Base-by-base conservation (phyloP, 1,284 basidiomycete genomes). In the Cutaneotrichosporon sp. region DNA sequence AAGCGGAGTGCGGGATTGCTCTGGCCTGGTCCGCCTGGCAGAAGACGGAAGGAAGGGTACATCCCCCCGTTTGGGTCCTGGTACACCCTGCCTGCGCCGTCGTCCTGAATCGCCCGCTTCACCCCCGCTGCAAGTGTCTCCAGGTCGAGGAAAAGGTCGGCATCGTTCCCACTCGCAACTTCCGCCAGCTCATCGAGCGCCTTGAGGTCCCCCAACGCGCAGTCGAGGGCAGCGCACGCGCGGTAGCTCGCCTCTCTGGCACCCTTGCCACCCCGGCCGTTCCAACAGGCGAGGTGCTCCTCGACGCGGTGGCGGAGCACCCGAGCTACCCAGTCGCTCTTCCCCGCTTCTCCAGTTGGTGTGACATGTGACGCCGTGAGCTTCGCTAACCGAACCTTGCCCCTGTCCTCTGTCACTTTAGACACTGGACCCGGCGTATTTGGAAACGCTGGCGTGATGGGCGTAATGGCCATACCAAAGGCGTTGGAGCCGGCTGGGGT, bases 291-390 rank as follows among this genome's bases (percentile, higher is more conserved):
- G 12, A 70, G 44, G 52, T 72, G 67, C 44, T 19, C 25, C 34
- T 63, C 64, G 12, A 72, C n/a, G 19, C 45, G 44, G 0, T 24
- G 27, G n/a, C 57, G 43, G 16, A 59, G 51, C 10, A 62, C 62
- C 3, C 20, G 35, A 5, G 52, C 61, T 7, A 71, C 54, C 51
- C 62, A 65, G n/a, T 62, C 60, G 27, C 60, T 64, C 49, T 65
- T 64, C 29, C 58, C 68, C 7, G 45, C 46, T 9, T 54, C 54
- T 16, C 67, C 66, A 1, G 57, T 56, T 0, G 52, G 49, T 5
- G 62, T 63, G 17, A 71, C 66, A 35, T 73, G 68, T 25, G 59
- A 68, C 3, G 64, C 62, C 2, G 52, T 55, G 7, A 73, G 55
- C 51, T 70, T 71, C 25, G 55, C 61, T 16, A 71, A 48, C 24